Percentiles rank a stretch among this genome's conserved stretches.
Conservation (phyloP, 192 early-diverging fungal species). For the Coemansia sp. region DNA sequence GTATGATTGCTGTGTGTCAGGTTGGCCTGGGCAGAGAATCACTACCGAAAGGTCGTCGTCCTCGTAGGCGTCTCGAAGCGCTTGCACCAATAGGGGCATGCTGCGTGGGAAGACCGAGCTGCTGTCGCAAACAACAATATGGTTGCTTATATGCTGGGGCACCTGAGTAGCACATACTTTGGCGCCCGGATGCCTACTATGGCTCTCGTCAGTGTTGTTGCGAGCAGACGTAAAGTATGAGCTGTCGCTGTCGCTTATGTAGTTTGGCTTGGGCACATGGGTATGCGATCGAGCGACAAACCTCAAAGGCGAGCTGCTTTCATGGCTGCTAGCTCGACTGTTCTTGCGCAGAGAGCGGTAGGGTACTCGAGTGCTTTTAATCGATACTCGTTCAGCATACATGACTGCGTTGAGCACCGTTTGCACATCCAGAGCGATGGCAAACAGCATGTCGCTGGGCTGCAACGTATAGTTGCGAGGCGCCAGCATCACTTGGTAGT, state of each 20-base stretch:
- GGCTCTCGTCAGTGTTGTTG: not conserved
- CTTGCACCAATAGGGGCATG: slow-evolving; percentile 41
- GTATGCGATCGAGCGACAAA: not conserved
- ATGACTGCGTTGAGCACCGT: slow-evolving; percentile 32
- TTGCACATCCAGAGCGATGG: slow-evolving; percentile 46
- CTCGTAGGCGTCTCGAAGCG: slow-evolving; percentile 40
- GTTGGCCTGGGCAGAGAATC: slow-evolving; percentile 25
- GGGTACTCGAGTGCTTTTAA: slow-evolving; percentile 18
- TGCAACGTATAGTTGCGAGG: slow-evolving; percentile 42
- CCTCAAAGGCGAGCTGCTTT: slow-evolving; percentile 2
- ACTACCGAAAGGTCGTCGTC: slow-evolving; percentile 37
- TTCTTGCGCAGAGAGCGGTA: not conserved
- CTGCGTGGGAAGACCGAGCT: slow-evolving; percentile 47
- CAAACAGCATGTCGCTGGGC: slow-evolving; percentile 46
- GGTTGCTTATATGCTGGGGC: slow-evolving; percentile 15
- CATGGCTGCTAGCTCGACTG: not conserved
- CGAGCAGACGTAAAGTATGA: slow-evolving; percentile 34
- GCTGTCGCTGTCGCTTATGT: slow-evolving; percentile 46
- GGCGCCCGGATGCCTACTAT: not conserved
- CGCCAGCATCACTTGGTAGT: slow-evolving; percentile 43
- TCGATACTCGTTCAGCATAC: slow-evolving; percentile 41
- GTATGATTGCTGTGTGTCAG: slow-evolving; percentile 11
- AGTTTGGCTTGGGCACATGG: slow-evolving; percentile 9
- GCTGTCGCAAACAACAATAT: slow-evolving; percentile 47
- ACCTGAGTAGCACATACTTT: slow-evolving; percentile 10